Evolutionary conservation across 768 basidiomycete genomes (phyloP).

Genomic region (Myochromella boudieri): DNA sequence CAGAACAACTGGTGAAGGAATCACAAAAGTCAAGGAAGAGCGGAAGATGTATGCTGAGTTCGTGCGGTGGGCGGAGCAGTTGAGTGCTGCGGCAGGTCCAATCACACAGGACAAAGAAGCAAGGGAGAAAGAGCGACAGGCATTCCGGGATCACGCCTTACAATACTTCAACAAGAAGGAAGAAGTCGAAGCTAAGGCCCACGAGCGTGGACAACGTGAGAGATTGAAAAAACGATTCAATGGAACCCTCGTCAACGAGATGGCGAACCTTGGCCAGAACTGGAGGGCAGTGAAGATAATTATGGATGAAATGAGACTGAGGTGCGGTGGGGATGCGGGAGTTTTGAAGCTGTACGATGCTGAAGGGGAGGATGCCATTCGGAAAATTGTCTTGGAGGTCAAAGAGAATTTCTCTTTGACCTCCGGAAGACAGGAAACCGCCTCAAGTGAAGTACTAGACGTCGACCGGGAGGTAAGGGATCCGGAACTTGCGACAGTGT

Average conservation of each 20-base stretch:
- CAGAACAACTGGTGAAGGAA: slow-evolving; percentile 31
- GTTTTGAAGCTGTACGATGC: slow-evolving; percentile 36
- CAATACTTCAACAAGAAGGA: slow-evolving; percentile 50
- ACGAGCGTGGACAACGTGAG: slow-evolving; percentile 25
- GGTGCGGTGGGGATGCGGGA: slow-evolving; percentile 47
- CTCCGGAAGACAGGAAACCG: neutral
- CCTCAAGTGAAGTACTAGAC: no score
- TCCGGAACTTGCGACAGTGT: no score
- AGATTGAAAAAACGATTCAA: slow-evolving; percentile 46
- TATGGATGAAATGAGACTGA: slow-evolving; percentile 44
- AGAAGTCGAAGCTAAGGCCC: slow-evolving; percentile 39
- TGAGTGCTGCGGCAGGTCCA: slow-evolving; percentile 4
- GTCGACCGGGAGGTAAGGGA: no score
- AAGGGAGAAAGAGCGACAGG: slow-evolving; percentile 17
- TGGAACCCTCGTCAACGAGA: slow-evolving; percentile 51
- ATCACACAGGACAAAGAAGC: slow-evolving; percentile 9
- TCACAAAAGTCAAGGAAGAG: slow-evolving; percentile 41
- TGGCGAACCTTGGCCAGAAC: slow-evolving; percentile 44
- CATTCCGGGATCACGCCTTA: slow-evolving; percentile 45
- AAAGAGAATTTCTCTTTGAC: slow-evolving; percentile 29
- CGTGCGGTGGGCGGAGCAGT: slow-evolving; percentile 43
- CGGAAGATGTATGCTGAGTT: slow-evolving; percentile 64
- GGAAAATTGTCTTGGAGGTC: slow-evolving; percentile 34
- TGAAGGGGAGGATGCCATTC: slow-evolving; percentile 38
- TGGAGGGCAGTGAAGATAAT: slow-evolving; percentile 49